Evolutionary conservation across 176 grass and related monocot genomes (phyloP).

Genomic region (Bothriochloa decipiens): DNA sequence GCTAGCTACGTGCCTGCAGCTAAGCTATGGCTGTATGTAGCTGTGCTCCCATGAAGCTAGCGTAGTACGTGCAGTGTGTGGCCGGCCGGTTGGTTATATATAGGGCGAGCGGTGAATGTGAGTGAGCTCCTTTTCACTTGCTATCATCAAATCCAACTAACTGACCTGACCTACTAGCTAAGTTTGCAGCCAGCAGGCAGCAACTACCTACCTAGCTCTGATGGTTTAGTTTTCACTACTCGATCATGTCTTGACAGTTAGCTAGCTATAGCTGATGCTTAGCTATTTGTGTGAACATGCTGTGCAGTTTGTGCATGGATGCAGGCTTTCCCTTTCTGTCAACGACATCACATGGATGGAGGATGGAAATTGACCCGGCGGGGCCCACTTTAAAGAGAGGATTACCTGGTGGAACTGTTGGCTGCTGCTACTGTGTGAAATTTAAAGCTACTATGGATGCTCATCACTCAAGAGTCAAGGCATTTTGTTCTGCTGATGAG

Average conservation of each 20-base stretch:
- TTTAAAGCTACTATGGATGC: conserved; percentile 4
- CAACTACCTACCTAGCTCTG: not conserved
- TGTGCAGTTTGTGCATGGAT: too few relatives aligned
- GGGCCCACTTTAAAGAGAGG: conserved; percentile 25
- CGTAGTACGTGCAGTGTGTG: not conserved
- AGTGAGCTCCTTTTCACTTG: conserved; percentile 72
- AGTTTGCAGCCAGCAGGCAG: not conserved
- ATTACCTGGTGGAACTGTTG: not conserved
- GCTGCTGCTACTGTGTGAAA: conserved; percentile 7
- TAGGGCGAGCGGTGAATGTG: conserved; percentile 20
- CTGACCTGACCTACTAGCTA: not conserved
- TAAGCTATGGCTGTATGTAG: not conserved
- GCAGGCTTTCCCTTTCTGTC: conserved; percentile 50
- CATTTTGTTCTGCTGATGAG: not conserved
- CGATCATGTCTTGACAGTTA: not conserved
- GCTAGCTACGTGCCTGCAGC: too few relatives aligned
- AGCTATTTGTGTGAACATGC: not conserved
- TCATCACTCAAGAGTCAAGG: not conserved
- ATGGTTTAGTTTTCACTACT: conserved; percentile 28
- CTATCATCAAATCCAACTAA: conserved; percentile 27
- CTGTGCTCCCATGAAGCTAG: not conserved
- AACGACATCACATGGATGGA: conserved; percentile 45
- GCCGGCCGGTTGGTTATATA: conserved; percentile 23
- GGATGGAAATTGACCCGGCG: conserved; percentile 13
- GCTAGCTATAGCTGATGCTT: not conserved